These are phyloP conservation scores for Fusarium mundagurra DNA, from an alignment of 2,329 filamentous ascomycete species.

Conservation along the genomic window DNA sequence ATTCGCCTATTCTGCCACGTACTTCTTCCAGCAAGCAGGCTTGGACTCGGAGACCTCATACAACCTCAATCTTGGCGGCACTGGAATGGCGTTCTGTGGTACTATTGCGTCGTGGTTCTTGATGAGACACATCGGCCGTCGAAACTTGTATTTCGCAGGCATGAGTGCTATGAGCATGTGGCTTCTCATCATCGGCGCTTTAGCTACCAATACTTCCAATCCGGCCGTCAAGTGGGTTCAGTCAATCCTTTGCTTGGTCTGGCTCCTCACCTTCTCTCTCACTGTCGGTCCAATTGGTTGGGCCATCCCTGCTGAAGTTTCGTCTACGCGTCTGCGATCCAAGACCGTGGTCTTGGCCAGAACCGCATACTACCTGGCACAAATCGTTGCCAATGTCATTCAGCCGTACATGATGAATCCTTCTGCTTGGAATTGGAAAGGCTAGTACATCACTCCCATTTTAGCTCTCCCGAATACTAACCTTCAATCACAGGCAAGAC, in stretches of 20 bases:
- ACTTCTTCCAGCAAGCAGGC: background rate
- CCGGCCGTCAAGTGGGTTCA: background rate
- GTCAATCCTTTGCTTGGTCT: background rate
- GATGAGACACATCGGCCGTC: background rate
- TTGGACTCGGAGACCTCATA: background rate
- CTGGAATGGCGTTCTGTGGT: background rate
- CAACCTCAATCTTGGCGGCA: background rate
- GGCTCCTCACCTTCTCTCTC: background rate
- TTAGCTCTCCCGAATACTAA: background rate
- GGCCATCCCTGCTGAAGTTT: background rate
- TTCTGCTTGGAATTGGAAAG: background rate
- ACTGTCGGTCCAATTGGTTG: background rate
- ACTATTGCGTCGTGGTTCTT: background rate
- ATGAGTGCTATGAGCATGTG: background rate
- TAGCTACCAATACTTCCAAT: background rate
- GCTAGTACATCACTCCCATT: background rate
- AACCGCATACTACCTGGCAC: background rate
- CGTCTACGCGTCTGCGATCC: background rate
- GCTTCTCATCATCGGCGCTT: background rate
- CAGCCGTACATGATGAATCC: background rate
- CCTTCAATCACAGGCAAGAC: rapidly evolving
- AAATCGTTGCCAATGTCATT: background rate
- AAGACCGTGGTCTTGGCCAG: background rate
- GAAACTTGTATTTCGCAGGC: background rate
- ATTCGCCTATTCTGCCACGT: background rate